Evolutionary conservation across 2,329 filamentous ascomycete genomes (phyloP).

Genomic region (Fusarium sororula): DNA sequence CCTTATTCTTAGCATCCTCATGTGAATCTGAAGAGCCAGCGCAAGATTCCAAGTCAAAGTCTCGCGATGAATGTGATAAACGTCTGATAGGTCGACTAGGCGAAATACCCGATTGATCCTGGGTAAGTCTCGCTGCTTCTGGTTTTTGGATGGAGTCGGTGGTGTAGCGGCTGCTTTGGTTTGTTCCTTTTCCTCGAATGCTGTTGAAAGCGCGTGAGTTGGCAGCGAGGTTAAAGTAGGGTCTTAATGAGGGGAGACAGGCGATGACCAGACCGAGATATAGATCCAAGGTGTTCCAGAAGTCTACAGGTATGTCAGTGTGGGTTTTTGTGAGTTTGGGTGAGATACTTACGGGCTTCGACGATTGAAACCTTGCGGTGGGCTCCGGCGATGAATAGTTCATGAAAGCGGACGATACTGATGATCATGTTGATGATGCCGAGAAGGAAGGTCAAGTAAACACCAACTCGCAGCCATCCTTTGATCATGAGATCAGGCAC

Average conservation of each 20-base stretch:
- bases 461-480: not conserved
- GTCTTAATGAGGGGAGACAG: conserved; percentile 14
- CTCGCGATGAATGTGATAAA: not conserved
- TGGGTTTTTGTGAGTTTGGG: rapidly evolving
- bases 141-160: not conserved
- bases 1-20: not conserved
- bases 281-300: conserved; percentile 11
- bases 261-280: conserved; percentile 22
- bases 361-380: not conserved
- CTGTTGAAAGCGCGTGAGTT: conserved; percentile 17
- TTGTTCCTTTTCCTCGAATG: not conserved
- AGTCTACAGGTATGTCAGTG: not conserved
- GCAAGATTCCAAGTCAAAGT: not conserved
- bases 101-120: not conserved
- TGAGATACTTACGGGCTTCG: not conserved
- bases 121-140: not conserved
- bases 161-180: not conserved
- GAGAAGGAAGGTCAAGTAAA: conserved; percentile 22
- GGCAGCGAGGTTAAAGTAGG: conserved; percentile 25
- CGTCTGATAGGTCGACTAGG: not conserved
- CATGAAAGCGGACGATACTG: conserved; percentile 1
- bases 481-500: conserved; percentile 18
- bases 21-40: not conserved
- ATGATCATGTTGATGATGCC: conserved; percentile 22
- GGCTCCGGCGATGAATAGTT: not conserved